Evolutionary conservation across 768 basidiomycete genomes (phyloP).

Genomic region (Lyophyllum atratum): DNA sequence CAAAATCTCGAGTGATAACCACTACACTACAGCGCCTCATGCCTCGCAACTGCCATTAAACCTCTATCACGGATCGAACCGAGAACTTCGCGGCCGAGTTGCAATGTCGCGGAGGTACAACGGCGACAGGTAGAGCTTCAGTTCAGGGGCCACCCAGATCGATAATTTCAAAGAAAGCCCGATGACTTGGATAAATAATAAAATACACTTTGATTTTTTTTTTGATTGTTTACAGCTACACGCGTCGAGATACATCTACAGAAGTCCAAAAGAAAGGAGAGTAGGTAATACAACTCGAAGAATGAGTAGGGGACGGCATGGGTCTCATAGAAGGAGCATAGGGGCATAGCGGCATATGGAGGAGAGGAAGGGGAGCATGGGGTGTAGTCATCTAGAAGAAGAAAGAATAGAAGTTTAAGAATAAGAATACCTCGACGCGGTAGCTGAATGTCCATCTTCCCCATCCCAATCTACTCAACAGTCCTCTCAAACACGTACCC

Average conservation of each 20-base stretch:
- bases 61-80: too few species aligned
- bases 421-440: conserved; percentile 1
- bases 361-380: too few species aligned
- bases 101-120: too few species aligned
- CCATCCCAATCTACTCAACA: conserved; percentile 10
- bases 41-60: too few species aligned
- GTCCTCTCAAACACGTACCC: conserved; percentile 11
- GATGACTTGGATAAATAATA: not conserved
- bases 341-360: not conserved
- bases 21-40: conserved; percentile 19
- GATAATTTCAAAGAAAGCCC: too few species aligned
- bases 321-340: not conserved
- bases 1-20: conserved; percentile 20
- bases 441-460: not conserved
- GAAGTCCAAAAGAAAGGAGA: not conserved
- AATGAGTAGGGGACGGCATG: not conserved
- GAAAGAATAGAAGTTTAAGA: not conserved
- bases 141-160: too few species aligned
- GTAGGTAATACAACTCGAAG: not conserved
- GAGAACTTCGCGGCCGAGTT: too few species aligned
- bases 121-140: too few species aligned
- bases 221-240: not conserved
- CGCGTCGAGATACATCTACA: not conserved
- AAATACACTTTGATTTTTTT: not conserved
- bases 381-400: too few species aligned